phyloP scores from a whole-genome alignment of 768 basidiomycete genomes.

The Leccinum sublutescens region DNA sequence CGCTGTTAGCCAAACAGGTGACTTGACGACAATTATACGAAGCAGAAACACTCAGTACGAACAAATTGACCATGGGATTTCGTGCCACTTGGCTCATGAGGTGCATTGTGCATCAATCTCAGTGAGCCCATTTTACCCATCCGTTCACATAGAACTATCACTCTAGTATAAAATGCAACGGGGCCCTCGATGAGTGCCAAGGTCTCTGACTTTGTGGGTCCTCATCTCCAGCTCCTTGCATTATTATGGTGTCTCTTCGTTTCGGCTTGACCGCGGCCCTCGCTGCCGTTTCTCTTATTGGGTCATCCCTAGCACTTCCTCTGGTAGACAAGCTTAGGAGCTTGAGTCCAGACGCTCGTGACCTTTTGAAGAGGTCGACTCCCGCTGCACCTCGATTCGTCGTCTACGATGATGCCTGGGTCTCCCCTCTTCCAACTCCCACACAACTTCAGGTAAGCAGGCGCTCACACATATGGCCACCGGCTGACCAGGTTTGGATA shows the following conservation, averaged over 20 bases:
- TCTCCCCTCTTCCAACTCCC: constrained; percentile 41
- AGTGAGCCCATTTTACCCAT: not conserved
- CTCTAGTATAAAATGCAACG: constrained; percentile 6
- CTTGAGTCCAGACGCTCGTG: constrained; percentile 20
- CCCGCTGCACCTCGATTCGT: constrained; percentile 50
- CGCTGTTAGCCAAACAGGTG: not conserved
- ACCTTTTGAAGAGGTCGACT: constrained; percentile 12
- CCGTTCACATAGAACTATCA: not conserved
- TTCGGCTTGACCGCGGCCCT: not conserved
- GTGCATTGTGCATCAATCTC: not conserved
- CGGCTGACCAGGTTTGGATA: not conserved
- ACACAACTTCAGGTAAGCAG: constrained; percentile 41
- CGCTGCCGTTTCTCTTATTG: constrained; percentile 5
- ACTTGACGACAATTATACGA: not conserved
- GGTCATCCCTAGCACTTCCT: constrained; percentile 9
- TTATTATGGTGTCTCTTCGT: constrained; percentile 12
- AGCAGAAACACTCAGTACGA: not conserved
- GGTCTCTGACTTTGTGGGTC: not conserved
- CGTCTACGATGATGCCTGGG: constrained; percentile 40
- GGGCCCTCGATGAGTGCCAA: not conserved
- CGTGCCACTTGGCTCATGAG: not conserved
- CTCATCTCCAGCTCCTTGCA: not conserved
- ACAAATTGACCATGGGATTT: not conserved
- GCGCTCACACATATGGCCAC: not conserved
- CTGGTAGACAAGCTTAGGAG: constrained; percentile 14